Evolutionary conservation across 2,329 filamentous ascomycete species (phyloP), one percentile per base, ranked within the genome.

Genomic region (Chrysosporium queenslandicum): DNA sequence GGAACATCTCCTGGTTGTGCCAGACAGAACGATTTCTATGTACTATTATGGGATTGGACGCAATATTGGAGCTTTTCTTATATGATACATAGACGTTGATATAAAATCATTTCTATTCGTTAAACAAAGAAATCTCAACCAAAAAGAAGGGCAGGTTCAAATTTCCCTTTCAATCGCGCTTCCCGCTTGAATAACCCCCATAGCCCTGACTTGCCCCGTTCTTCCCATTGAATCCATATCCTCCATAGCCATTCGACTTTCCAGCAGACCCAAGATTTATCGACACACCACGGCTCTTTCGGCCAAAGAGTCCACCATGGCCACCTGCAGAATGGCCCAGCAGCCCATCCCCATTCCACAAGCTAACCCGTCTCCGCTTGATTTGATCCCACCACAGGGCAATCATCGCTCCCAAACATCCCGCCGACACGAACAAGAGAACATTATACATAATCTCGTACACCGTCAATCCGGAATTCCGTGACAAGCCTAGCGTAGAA

Each of bases 161-260:
- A 16, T 37, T 18, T 27, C 18, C 7, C 18, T 37, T 55, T 69
- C 58, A 73, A 58, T 73, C 71, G 52, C 63, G 69, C 58, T 73
- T 73, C 23, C 70, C 71, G 29, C 55, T 62, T n/a, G 60, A 53
- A 56, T 68, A 68, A 3, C 67, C 68, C 30, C 58, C 58, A 47
- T 56, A 56, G 1, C 57, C 56, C 18, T 55, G 46, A 18, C 57
- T 61, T 47, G 50, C 57, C 53, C 65, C 63, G 63, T 61, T 58
- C 16, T 52, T 52, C n/a, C 62, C 63, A 52, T 65, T 62, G 58
- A 71, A 63, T 58, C 75, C 70, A 60, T 80, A 79, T 46, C 74
- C 75, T 40, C 78, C 78, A 66, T 82, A 79, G 50, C 75, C 71
- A 69, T 74, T 79, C 57, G 76, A 60, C 55, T 75, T 64, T 39